Percentiles rank a stretch among this genome's conserved stretches.
Conservation (phyloP, 345 rosid species). For the Litchi chinensis region DNA sequence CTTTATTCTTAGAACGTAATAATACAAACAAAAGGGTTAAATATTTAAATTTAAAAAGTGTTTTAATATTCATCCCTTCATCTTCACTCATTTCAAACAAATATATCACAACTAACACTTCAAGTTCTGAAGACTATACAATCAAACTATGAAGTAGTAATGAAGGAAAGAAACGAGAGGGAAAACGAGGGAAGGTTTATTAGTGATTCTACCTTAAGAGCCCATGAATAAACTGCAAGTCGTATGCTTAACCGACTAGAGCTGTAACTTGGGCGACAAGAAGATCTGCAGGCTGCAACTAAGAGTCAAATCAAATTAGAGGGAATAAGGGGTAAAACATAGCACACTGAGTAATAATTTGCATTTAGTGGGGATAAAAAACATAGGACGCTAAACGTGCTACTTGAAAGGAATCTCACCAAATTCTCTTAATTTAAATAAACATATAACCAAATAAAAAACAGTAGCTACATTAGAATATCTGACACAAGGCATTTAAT, state of each 20-base stretch:
- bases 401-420: conserved; percentile 9
- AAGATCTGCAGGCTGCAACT: conserved; percentile 15
- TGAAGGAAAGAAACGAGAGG: background rate
- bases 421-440: background rate
- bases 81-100: background rate
- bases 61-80: no score
- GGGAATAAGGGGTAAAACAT: background rate
- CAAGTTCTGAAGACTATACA: background rate
- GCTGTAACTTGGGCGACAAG: background rate
- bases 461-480: conserved; percentile 1
- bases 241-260: background rate
- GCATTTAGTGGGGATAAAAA: conserved; percentile 1
- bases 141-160: background rate
- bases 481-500: conserved; percentile 3
- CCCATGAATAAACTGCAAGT: background rate
- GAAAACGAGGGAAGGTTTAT: no score
- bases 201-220: conserved; percentile 11
- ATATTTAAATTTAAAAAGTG: no score
- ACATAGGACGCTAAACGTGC: conserved; percentile 1
- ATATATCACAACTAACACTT: background rate
- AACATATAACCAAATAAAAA: background rate
- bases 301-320: background rate
- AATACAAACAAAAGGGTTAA: background rate
- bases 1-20: background rate
- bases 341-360: background rate